phyloP scores from a whole-genome alignment of 352 stramenopile genomes.

The Pythium brassicae region DNA sequence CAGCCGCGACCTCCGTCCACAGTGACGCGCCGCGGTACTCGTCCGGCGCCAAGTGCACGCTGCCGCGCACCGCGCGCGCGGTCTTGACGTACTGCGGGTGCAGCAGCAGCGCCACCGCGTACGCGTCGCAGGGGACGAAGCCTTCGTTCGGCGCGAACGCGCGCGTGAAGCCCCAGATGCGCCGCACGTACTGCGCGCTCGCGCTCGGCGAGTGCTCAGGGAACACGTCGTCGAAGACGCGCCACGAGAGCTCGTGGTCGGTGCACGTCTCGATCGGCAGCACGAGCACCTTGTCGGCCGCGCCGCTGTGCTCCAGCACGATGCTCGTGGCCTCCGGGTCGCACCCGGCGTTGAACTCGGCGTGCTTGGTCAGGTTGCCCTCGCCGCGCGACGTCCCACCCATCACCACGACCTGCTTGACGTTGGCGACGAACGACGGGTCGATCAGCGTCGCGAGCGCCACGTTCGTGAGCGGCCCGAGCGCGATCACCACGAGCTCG shows the following conservation, averaged over 20 bases:
- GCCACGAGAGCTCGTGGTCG: constrained; percentile 56
- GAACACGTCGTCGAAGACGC: constrained; percentile 66
- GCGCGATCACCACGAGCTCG: constrained; percentile 68
- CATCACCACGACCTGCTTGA: constrained; percentile 75
- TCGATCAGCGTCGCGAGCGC: constrained; percentile 71
- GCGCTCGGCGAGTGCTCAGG: constrained; percentile 26
- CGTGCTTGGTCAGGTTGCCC: constrained; percentile 61
- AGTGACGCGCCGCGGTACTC: constrained; percentile 46
- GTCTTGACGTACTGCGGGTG: constrained; percentile 50
- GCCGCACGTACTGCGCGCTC: constrained; percentile 45
- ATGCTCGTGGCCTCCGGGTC: constrained; percentile 79
- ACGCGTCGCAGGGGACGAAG: constrained; percentile 74
- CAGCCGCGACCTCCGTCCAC: constrained; percentile 20
- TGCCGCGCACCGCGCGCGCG: constrained; percentile 31
- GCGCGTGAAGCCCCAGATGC: constrained; percentile 60
- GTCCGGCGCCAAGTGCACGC: constrained; percentile 51
- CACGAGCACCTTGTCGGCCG: constrained; percentile 52
- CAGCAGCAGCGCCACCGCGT: constrained; percentile 64
- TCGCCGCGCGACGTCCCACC: constrained; percentile 62
- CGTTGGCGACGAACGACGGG: constrained; percentile 50
- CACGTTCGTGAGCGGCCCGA: constrained; percentile 78
- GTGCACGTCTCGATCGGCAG: constrained; percentile 67
- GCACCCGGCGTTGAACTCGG: constrained; percentile 80
- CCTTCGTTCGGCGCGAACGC: constrained; percentile 30
- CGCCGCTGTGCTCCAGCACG: constrained; percentile 55